Base-by-base conservation (phyloP, 495 filamentous ascomycete species). In the Aspergillus conjunctus region DNA sequence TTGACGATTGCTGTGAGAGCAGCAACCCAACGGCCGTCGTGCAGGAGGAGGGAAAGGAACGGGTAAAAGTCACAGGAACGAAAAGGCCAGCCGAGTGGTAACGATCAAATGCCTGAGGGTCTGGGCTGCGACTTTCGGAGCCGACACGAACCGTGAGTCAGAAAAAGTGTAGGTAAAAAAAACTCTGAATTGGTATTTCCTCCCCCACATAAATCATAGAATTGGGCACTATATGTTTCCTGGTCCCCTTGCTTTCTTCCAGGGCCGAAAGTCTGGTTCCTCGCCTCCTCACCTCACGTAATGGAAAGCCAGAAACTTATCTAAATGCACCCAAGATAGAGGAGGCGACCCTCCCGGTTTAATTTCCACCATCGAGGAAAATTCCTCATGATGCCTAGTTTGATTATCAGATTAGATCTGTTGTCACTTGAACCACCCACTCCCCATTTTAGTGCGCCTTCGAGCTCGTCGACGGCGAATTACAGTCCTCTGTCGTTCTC, bases 101-200 rank as follows among this genome's bases (percentile, higher is more conserved):
- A n/a, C 10, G n/a, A n/a, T n/a, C n/a, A n/a, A 22, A 8, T 22
- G 14, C n/a, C 34, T 20, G 17, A n/a, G 18, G 14, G 18, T 1
- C 57, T 60, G 37, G 57, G 56, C 55, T 64, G 64, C 65, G 67
- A 70, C 54, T 59, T 61, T 70, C 67, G 67, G 67, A 69, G 62
- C 59, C 65, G 39, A 54, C 48, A 59, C 39, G 49, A 37, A 49
- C 49, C 58, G 51, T 60, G 60, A 58, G 31, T 62, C 60, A 57
- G 50, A 58, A 30, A 37, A 59, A 18, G 45, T 34, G 9, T 14
- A 14, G 14, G 17, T 20, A 48, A 21, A 48, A 21, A 48, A 48
- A 18, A 18, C 14, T 46, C 10, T 11, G 10, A 21, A 48, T 22
- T 48, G 18, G 17, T 21, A 48, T 48, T 48, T 51, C 49, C 49